Base-by-base conservation (phyloP, 352 stramenopile species). In the Globisporangium spiculum region DNA sequence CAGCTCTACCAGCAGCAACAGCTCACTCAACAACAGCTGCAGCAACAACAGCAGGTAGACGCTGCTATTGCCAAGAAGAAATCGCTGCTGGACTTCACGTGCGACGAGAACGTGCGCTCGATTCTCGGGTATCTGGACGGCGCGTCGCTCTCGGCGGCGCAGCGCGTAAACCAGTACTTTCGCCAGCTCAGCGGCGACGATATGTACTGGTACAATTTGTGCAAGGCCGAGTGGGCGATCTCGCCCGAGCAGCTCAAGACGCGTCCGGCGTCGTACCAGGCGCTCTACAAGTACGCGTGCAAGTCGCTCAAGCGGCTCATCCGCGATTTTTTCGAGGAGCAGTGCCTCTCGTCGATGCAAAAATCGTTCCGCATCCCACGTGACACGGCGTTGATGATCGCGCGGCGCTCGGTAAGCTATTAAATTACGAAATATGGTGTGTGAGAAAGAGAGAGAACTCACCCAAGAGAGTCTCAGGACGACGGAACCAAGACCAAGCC, bases 281-380 rank as follows among this genome's bases (percentile, higher is more conserved):
- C 80, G 64, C 77, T 95, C 54, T 95, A 95, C 77, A 87, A 90
- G 68, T 84, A 86, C 66, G 78, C 88, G 46, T 84, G 80, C 48
- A 77, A 84, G 67, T 93, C 86, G 64, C 77, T 94, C 36, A 82
- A 89, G 72, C 72, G 69, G 48, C 73, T 94, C 20, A 85, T 94
- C n/a, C 84, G 84, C 44, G 86, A 94, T 36, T 85, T 90, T 36
- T 79, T 94, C 66, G 76, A 94, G 61, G 86, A 94, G 72, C 86
- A 94, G 65, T 91, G 86, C 46, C 75, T 94, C 10, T 60, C 69
- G 60, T 90, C 86, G 24, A 75, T 93, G 70, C 86, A 94, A 65
- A 77, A 77, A 32, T 90, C 86, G 53, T 78, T 94, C 66, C 75
- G 67, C 41, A 91, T 93, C 66, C 85, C 86, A 5, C 72, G 86